A percentile compares a stretch with the other conserved stretches of the same genome.
Conservation (phyloP, 495 filamentous ascomycete species). For the Pyronema domesticum region DNA sequence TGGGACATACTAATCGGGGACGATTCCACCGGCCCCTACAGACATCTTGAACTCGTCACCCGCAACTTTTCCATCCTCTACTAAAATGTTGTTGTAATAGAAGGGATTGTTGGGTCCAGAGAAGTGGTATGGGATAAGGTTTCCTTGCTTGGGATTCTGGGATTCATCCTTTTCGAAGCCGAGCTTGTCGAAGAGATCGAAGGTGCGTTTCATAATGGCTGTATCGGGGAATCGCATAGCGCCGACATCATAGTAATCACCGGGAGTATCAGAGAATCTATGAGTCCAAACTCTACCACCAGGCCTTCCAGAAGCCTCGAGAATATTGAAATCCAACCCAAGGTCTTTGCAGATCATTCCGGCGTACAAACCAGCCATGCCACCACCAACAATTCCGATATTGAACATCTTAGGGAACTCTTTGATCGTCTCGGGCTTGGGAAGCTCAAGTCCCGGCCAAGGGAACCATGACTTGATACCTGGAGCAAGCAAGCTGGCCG, state of each 20-base stretch:
- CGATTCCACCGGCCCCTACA: not conserved
- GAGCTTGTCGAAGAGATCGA: constrained; percentile 11
- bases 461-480: not conserved
- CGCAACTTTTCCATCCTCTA: not conserved
- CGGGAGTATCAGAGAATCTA: not conserved
- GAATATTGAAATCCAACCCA: constrained; percentile 20
- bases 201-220: constrained; percentile 17
- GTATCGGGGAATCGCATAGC: constrained; percentile 29
- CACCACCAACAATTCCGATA: constrained; percentile 28
- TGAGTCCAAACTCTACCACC: constrained; percentile 23
- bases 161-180: not conserved
- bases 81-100: constrained; percentile 15
- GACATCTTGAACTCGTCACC: not conserved
- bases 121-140: constrained; percentile 20
- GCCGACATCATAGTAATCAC: constrained; percentile 30
- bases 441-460: not conserved
- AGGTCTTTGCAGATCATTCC: constrained; percentile 26
- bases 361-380: constrained; percentile 27
- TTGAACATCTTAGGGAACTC: not conserved
- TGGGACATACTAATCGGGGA: not conserved
- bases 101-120: constrained; percentile 1
- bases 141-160: not conserved
- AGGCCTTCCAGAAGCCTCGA: constrained; percentile 22
- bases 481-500: not conserved
- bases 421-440: not conserved